phyloP scores from a whole-genome alignment of 371 early-diverging fungal genomes.

The Mucor sp. region DNA sequence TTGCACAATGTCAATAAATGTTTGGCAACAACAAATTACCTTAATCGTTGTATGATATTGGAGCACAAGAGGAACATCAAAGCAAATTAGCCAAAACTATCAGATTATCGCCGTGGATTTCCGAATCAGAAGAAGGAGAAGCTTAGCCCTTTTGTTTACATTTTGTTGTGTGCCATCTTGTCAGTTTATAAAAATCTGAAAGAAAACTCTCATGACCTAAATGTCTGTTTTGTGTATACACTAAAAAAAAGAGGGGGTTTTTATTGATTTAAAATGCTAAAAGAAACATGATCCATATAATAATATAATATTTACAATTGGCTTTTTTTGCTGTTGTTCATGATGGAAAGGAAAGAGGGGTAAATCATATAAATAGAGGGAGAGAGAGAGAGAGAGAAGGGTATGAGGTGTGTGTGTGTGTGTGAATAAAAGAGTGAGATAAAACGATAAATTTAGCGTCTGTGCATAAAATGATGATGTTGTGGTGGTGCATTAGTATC shows the following conservation, averaged over 20 bases:
- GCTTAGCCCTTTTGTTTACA: background rate
- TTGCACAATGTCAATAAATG: background rate
- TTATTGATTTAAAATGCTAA: conserved; percentile 2
- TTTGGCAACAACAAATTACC: background rate
- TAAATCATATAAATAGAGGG: background rate
- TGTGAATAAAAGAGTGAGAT: background rate
- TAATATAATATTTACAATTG: background rate
- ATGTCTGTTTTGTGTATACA: background rate
- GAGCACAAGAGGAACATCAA: background rate
- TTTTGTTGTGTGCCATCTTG: background rate
- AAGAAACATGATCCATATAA: background rate
- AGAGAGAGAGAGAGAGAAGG: background rate
- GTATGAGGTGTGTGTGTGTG: background rate
- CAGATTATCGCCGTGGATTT: background rate
- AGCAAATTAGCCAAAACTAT: background rate
- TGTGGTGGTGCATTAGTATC: background rate
- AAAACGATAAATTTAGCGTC: conserved; percentile 6
- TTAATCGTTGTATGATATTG: background rate
- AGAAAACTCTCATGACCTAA: background rate
- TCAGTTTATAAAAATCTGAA: background rate
- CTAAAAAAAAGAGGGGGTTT: background rate
- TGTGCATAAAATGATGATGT: conserved; percentile 10
- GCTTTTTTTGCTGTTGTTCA: background rate
- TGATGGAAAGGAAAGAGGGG: background rate
- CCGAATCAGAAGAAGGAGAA: background rate